Evolutionary conservation across 2,329 filamentous ascomycete genomes (phyloP), one percentile per base, ranked within the genome.

Genomic region (Fusarium luffae): DNA sequence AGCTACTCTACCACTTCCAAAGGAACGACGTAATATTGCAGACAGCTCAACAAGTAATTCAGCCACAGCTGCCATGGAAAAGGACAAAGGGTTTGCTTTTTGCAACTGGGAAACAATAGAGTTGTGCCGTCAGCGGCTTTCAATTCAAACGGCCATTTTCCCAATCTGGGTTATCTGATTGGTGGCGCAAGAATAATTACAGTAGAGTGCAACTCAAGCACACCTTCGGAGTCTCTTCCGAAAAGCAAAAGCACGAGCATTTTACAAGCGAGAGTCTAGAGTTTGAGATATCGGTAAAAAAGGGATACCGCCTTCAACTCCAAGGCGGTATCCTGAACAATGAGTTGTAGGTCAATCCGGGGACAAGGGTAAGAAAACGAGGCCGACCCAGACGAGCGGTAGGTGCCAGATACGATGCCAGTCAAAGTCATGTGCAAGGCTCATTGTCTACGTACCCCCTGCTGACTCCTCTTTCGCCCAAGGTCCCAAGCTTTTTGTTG

Each of bases 11-110:
- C 27, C 27, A 28, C 27, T 28, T 28, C 27, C 11, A 28, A 28
- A 28, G 28, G 11, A 13, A 13, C 71, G 71, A 72, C 71, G 71
- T 74, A 74, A 73, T 74, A 56, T 43, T 69, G 59, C 71, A 72
- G 42, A 54, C 40, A 43, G 43, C 41, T 47, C 67, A 52, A 69
- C 66, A 57, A 49, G 54, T 61, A 41, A 47, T 50, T n/a, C 46
- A 48, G 40, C 56, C 32, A 46, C 48, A 37, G 34, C 34, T 37
- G 34, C 34, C 34, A 37, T 37, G 34, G 55, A 49, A 59, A 68
- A 42, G 50, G 43, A 28, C 27, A 28, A 28, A 11, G 27, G 3
- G 19, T 14, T 70, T 56, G 14, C 46, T 56, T 61, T 57, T 65
- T 30, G 28, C 2, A 7, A 14, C 28, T 30, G 28, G 28, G 28